phyloP scores from a whole-genome alignment of 2,329 filamentous ascomycete species.

The Aureobasidium sp. region DNA sequence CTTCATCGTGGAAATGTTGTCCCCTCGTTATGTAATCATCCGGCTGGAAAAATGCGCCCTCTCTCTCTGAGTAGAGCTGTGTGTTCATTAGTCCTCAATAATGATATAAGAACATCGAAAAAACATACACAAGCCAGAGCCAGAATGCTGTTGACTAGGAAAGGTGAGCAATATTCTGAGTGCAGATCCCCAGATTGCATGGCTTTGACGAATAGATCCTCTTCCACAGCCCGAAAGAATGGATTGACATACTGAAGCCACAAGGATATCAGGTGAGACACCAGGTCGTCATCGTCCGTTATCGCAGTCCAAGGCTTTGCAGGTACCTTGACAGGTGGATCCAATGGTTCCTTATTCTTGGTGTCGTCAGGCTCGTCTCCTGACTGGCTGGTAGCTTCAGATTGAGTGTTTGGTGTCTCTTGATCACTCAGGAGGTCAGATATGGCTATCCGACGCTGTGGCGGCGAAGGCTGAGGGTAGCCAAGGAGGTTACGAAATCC shows the following conservation, averaged over 20 bases:
- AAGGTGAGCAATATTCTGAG: conserved; percentile 29
- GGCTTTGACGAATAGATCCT: conserved; percentile 30
- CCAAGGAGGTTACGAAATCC: background rate
- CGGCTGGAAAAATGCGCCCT: conserved; percentile 9
- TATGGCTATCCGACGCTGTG: background rate
- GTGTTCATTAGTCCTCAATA: background rate
- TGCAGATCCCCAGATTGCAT: conserved; percentile 28
- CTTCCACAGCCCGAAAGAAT: conserved; percentile 29
- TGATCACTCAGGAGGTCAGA: conserved; percentile 1
- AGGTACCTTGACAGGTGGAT: conserved; percentile 21
- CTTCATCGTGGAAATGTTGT: conserved; percentile 17
- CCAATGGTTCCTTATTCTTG: background rate
- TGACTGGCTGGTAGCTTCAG: background rate
- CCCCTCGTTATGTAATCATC: conserved; percentile 16
- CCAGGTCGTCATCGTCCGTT: conserved; percentile 23
- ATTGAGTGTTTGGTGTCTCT: background rate
- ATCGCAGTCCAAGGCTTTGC: conserved; percentile 28
- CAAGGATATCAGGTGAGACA: conserved; percentile 29
- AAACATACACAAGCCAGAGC: conserved; percentile 17
- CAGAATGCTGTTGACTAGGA: conserved; percentile 31
- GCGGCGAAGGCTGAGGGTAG: background rate
- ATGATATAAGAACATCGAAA: background rate
- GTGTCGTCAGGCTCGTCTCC: background rate
- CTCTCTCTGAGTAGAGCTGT: conserved; percentile 17
- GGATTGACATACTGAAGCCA: conserved; percentile 21